Conservation (phyloP, 148 eudicot species). For the Simmondsia chinensis region DNA sequence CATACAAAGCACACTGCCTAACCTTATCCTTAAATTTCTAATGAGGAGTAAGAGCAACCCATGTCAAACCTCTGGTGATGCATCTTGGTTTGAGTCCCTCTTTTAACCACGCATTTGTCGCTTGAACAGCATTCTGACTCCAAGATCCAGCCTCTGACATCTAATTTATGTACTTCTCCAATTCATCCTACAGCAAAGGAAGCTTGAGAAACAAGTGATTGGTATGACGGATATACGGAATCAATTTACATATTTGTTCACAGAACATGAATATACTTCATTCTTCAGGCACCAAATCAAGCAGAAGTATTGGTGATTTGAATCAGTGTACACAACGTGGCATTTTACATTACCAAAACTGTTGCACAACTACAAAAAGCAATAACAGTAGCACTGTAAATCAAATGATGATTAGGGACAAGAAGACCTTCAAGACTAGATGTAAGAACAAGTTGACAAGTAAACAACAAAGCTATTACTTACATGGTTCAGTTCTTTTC, state of each 20-base stretch:
- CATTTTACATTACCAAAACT: no score
- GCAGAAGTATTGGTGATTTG: no score
- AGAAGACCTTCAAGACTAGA: no score
- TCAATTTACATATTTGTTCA: constrained; percentile 52
- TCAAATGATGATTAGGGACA: no score
- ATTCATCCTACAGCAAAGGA: constrained; percentile 48
- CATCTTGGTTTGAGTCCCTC: constrained; percentile 75
- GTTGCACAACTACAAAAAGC: no score
- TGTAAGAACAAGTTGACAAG: no score
- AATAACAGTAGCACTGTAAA: no score
- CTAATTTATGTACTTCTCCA: constrained; percentile 47
- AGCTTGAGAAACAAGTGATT: constrained; percentile 87
- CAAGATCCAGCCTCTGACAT: constrained; percentile 76
- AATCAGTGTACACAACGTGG: no score
- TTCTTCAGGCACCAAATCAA: no score
- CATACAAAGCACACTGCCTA: not conserved
- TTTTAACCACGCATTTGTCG: constrained; percentile 81
- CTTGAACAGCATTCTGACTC: constrained; percentile 92
- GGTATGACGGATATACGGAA: constrained; percentile 80
- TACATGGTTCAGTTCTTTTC: no score
- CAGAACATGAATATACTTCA: no score
- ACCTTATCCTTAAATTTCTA: constrained; percentile 82
- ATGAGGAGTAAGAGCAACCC: constrained; percentile 95
- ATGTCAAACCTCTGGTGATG: constrained; percentile 88
- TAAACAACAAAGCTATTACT: no score